Base-by-base conservation (phyloP, 345 rosid genomes). In the Ceriops tagal region DNA sequence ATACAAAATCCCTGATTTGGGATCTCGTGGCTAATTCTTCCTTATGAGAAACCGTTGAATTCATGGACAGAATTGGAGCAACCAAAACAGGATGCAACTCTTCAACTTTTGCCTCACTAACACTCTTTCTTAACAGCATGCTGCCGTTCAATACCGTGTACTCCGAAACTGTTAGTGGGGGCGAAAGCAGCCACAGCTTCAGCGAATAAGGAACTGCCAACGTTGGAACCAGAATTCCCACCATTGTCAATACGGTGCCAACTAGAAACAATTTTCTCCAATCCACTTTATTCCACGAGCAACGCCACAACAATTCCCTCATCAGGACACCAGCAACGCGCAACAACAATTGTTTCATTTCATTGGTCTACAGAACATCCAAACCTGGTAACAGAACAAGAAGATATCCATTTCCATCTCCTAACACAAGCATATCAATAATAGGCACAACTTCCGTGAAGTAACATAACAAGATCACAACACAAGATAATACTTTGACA, bases 191-290 rank as follows among this genome's bases (percentile, higher is more conserved):
- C 82, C 67, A 64, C n/a, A 19, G 30, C 59, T 75, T 80, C 65
- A 62, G 6, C 22, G 70, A 37, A 74, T 46, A 32, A 71, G 81
- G 72, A 66, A 80, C 72, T n/a, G 78, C 59, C 18, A 77, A 72
- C 35, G 80, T 73, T 46, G 85, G 93, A 79, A 88, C 79, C 43
- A 85, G 67, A 74, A 87, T 28, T 27, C 83, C 88, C 58, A 78
- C 70, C 15, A 86, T 62, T 58, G 93, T 82, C 73, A 81, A 47
- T 18, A 84, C 1, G 47, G 75, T 81, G 72, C 89, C 90, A 8
- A 75, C 71, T 53, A 82, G 73, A 64, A 91, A 69, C 58, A 81
- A 70, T 43, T 83, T 85, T 81, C 88, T 88, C 90, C 83, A 80
- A 77, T 58, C 80, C 66, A 82, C 68, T 76, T 75, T 84, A 76